Base-by-base conservation (phyloP, 116 monocot species). In the Phalaenopsis hybrid region DNA sequence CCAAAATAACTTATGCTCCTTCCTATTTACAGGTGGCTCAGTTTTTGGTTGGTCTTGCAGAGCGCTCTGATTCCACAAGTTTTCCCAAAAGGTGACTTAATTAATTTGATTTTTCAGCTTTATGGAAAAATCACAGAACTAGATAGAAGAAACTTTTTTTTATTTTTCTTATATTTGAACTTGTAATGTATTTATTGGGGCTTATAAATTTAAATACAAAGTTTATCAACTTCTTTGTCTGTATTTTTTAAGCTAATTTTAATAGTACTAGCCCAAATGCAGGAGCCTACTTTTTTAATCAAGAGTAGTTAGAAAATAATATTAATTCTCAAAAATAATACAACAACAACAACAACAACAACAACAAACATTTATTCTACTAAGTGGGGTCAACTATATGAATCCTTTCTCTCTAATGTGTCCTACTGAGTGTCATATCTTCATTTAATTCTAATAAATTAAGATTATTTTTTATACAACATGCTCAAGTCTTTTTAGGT, bases 11-110 rank as follows among this genome's bases (percentile, higher is more conserved):
- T 28, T 50, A 15, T 83, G 57, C 1, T 28, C 77, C 49, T 74
- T 77, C n/a, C n/a, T 78, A 25, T 46, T 75, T 84, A 70, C 86
- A 99, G 99, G 99, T 99, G 21, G 92, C 99, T 57, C 99, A 99
- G 81, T 99, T 99, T 87, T 88, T 99, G 75, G 79, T 95, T 72
- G 99, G 95, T 74, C 89, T 99, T 74, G 93, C 99, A 13, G 93
- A 89, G 74, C 89, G 68, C 79, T 84, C 87, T 75, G 88, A 85
- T 86, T 81, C 83, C 52, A 80, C 17, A 78, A 81, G 85, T 80
- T 85, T 90, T 70, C 99, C 99, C 11, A 99, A 90, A 83, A 81
- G 93, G 99, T 95, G 45, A 49, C 18, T 73, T 50, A 77, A 50
- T 77, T 46, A 50, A 77, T 75, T 75, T 33, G 15, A 43, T 41